Evolutionary conservation across 371 early-diverging fungal species (phyloP).

Genomic region (Apophysomyces variabilis): DNA sequence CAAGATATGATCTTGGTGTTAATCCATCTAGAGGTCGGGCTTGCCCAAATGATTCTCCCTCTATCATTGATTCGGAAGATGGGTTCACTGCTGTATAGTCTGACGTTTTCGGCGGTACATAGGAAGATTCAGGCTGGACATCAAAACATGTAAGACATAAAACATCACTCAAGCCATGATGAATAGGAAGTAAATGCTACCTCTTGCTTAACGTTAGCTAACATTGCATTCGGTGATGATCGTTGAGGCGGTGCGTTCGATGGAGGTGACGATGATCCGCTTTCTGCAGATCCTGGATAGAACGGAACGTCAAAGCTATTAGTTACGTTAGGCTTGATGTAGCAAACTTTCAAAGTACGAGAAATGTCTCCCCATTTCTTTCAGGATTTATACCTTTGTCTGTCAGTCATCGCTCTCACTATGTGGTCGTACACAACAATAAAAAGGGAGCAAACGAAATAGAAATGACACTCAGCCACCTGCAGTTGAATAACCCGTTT

Average conservation of each 20-base stretch:
- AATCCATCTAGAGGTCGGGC: slow-evolving; percentile 19
- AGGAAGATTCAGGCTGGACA: neutral
- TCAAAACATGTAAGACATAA: neutral
- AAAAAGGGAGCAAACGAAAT: neutral
- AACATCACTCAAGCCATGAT: neutral
- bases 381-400: neutral
- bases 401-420: neutral
- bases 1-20: slow-evolving; percentile 62
- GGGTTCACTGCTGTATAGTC: neutral
- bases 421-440: neutral
- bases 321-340: neutral
- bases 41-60: neutral
- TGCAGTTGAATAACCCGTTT: too few relatives aligned
- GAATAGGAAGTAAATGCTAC: neutral
- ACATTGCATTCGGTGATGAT: neutral
- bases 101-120: slow-evolving; percentile 5
- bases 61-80: neutral
- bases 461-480: too few relatives aligned
- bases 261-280: slow-evolving; percentile 1
- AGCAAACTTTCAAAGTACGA: neutral
- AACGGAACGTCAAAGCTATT: neutral
- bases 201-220: slow-evolving; percentile 2
- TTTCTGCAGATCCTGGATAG: slow-evolving; percentile 4
- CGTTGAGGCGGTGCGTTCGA: neutral
- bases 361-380: neutral